These are phyloP conservation scores for Platanthera guangdongensis DNA, from an alignment of 106 monocot species.

Conservation along the genomic window DNA sequence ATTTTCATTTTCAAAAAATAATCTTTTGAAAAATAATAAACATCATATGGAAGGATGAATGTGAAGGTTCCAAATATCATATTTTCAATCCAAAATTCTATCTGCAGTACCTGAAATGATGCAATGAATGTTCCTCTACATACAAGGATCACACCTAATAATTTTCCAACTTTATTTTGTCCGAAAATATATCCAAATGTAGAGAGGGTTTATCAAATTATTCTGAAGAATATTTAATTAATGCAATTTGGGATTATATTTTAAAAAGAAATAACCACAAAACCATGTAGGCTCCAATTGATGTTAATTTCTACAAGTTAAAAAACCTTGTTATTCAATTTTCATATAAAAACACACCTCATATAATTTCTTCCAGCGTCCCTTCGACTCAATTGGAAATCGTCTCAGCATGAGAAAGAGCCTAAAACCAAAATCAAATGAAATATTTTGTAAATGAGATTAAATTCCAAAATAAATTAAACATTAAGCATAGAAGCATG, in stretches of 20 bases:
- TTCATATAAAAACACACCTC: slow-evolving; percentile 23
- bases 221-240: not conserved
- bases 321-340: not conserved
- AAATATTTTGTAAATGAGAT: not conserved
- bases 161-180: too few species aligned
- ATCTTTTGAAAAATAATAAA: too few species aligned
- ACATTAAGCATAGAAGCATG: too few species aligned
- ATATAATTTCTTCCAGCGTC: slow-evolving; percentile 62
- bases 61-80: too few species aligned
- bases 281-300: not conserved
- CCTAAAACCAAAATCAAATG: slow-evolving; percentile 18
- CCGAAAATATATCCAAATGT: too few species aligned
- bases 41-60: too few species aligned
- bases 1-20: too few species aligned
- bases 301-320: not conserved
- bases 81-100: too few species aligned
- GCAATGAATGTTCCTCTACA: too few species aligned
- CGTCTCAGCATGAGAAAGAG: slow-evolving; percentile 60
- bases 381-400: slow-evolving; percentile 81
- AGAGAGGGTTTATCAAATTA: not conserved
- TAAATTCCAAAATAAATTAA: not conserved
- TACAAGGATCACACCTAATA: too few species aligned
- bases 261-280: not conserved
- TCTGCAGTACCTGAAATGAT: too few species aligned
- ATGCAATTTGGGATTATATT: not conserved